Percentiles rank a stretch among this genome's conserved stretches.
phyloP scores from a whole-genome alignment of 202 grass and related monocot species.

The Elaeis oleifera region DNA sequence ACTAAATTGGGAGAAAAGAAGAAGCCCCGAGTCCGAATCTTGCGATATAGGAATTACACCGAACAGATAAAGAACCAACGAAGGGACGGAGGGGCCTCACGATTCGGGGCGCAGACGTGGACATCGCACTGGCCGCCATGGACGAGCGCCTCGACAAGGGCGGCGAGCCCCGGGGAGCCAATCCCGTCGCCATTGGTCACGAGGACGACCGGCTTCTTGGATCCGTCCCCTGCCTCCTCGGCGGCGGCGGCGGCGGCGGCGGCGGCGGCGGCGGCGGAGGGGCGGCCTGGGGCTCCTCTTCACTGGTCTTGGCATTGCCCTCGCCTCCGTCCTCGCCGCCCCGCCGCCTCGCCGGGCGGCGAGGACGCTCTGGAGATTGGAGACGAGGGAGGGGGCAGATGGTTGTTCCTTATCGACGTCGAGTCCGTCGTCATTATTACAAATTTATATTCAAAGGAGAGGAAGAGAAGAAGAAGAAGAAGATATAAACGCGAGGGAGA shows the following conservation, averaged over 20 bases:
- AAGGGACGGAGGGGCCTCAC: slow-evolving; percentile 23
- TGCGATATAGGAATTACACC: too few species aligned
- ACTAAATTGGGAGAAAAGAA: too few species aligned
- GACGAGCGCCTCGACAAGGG: slow-evolving; percentile 56
- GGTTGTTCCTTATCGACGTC: slow-evolving; percentile 21
- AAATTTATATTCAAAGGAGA: too few species aligned
- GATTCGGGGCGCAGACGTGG: slow-evolving; percentile 65
- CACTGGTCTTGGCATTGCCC: slow-evolving; percentile 6
- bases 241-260: neutral
- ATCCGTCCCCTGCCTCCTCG: neutral
- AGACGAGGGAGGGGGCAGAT: slow-evolving; percentile 52
- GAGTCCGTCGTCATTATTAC: neutral
- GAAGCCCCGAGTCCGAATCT: too few species aligned
- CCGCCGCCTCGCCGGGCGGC: slow-evolving; percentile 29
- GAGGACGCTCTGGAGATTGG: slow-evolving; percentile 61
- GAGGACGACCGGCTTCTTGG: slow-evolving; percentile 41
- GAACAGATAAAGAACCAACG: neutral
- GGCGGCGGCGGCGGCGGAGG: slow-evolving; percentile 5
- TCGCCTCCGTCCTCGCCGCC: neutral
- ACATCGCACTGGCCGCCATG: slow-evolving; percentile 46
- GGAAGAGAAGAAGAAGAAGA: neutral
- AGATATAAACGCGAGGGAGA: neutral
- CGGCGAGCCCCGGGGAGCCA: slow-evolving; percentile 39
- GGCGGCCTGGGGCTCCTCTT: neutral
- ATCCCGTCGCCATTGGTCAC: slow-evolving; percentile 57